Percentiles rank a stretch among this genome's conserved stretches.
These are phyloP conservation scores for Simplicillium sp. DNA, from an alignment of 2,329 filamentous ascomycete species.

Conservation along the genomic window DNA sequence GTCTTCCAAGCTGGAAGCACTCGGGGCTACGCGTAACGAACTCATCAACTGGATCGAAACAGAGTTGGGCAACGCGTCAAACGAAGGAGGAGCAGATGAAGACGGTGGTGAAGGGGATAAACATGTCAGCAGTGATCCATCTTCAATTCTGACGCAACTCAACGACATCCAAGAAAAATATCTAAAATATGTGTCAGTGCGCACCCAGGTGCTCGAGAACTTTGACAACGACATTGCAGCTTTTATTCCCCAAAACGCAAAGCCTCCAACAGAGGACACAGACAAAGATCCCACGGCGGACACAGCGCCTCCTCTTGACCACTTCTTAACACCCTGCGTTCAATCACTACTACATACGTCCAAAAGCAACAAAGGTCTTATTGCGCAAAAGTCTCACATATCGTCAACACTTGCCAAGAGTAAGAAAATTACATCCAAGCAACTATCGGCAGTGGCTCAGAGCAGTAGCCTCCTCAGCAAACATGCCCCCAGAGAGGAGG, in stretches of 20 bases:
- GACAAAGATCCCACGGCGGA: conserved; percentile 3
- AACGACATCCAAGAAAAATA: conserved; percentile 44
- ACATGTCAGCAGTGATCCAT: conserved; percentile 11
- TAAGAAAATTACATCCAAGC: conserved; percentile 37
- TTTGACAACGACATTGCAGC: conserved; percentile 21
- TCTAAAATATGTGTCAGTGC: conserved; percentile 36
- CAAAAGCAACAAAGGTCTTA: conserved; percentile 45
- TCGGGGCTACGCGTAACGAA: conserved; percentile 46
- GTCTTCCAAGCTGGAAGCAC: conserved; percentile 37
- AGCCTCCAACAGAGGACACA: conserved; percentile 4
- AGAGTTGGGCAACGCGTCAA: conserved; percentile 45
- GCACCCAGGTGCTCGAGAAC: conserved; percentile 36
- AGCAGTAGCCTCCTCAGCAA: conserved; percentile 52
- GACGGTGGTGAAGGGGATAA: conserved; percentile 14
- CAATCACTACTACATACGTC: conserved; percentile 41
- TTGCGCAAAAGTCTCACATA: conserved; percentile 50
- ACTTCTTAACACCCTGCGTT: conserved; percentile 48
- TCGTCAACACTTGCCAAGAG: conserved; percentile 39
- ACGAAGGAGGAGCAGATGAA: conserved; percentile 20
- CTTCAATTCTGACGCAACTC: conserved; percentile 28
- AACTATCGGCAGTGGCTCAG: conserved; percentile 44
- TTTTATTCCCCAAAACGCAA: conserved; percentile 13
- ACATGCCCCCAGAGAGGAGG: conserved; percentile 32
- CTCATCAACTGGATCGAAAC: conserved; percentile 58
- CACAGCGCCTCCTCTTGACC: conserved; percentile 14